phyloP scores from a whole-genome alignment of 805 yeast species.

The Jamesozyma lodderae region DNA sequence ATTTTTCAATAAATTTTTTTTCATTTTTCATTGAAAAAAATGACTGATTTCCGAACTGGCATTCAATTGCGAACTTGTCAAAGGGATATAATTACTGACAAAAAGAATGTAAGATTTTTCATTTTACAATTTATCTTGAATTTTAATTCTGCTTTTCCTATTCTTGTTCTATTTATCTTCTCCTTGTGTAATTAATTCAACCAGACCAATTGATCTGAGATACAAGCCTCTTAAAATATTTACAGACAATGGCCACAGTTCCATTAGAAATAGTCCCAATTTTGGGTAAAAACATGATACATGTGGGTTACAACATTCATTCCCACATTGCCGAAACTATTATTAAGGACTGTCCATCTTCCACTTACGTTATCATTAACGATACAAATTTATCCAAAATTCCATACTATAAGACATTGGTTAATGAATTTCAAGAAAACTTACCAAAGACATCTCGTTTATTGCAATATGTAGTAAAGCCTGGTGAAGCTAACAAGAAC shows the following conservation, averaged over 20 bases:
- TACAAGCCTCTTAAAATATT: no score
- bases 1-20: no score
- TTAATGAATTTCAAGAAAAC: slow-evolving; percentile 33
- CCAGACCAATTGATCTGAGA: no score
- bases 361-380: slow-evolving; percentile 86
- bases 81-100: no score
- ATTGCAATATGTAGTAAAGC: slow-evolving; percentile 66
- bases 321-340: slow-evolving; percentile 65
- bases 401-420: slow-evolving; percentile 47
- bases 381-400: slow-evolving; percentile 70
- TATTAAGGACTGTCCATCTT: slow-evolving; percentile 55
- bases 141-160: no score
- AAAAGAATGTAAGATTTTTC: no score
- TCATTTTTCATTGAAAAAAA: no score
- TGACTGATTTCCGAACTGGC: no score
- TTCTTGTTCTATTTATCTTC: no score
- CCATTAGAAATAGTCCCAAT: slow-evolving; percentile 51
- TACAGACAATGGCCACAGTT: slow-evolving; percentile 8
- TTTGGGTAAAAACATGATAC: slow-evolving; percentile 75
- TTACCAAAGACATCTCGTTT: slow-evolving; percentile 54
- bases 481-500: slow-evolving; percentile 88
- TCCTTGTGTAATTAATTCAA: no score
- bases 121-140: no score
- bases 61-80: no score
- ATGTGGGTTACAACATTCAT: slow-evolving; percentile 78